Evolutionary conservation across 306 rosid species (phyloP).

Genomic region (Prosopis cineraria): DNA sequence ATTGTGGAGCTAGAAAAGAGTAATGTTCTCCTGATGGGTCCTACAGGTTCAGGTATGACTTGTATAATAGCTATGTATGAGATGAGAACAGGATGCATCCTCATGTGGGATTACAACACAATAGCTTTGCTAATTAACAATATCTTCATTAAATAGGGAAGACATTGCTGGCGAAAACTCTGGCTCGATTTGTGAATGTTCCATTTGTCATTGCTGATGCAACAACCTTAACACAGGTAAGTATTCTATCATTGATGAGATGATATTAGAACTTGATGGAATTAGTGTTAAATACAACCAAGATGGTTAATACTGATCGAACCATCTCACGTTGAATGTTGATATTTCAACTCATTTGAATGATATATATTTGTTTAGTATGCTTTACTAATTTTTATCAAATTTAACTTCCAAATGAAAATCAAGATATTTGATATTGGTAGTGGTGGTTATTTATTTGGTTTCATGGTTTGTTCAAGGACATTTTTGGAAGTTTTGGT

Average conservation of each 20-base stretch:
- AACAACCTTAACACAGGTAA: conserved; percentile 94
- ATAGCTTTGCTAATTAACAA: conserved; percentile 45
- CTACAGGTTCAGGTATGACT: conserved; percentile 90
- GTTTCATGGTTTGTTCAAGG: background rate
- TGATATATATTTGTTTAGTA: conserved; percentile 16
- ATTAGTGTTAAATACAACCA: background rate
- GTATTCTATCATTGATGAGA: conserved; percentile 34
- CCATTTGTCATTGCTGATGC: conserved; percentile 98
- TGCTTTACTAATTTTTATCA: conserved; percentile 8
- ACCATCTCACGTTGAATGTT: conserved; percentile 6
- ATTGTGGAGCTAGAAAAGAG: conserved; percentile 93
- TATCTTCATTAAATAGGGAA: conserved; percentile 68
- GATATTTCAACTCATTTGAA: conserved; percentile 1
- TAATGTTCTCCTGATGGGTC: conserved; percentile 98
- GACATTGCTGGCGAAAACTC: conserved; percentile 91
- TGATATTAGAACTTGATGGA: conserved; percentile 23
- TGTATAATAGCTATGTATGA: conserved; percentile 7
- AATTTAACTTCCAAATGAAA: conserved; percentile 28
- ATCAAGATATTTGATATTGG: background rate
- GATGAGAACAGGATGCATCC: conserved; percentile 26
- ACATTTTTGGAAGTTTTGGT: conserved; percentile 4
- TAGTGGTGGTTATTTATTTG: conserved; percentile 24
- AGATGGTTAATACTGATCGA: background rate
- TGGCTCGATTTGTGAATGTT: conserved; percentile 97
- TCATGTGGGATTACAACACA: conserved; percentile 1